Evolutionary conservation across 208 protist genomes (phyloP).

Genomic region (Leishmania turanica): DNA sequence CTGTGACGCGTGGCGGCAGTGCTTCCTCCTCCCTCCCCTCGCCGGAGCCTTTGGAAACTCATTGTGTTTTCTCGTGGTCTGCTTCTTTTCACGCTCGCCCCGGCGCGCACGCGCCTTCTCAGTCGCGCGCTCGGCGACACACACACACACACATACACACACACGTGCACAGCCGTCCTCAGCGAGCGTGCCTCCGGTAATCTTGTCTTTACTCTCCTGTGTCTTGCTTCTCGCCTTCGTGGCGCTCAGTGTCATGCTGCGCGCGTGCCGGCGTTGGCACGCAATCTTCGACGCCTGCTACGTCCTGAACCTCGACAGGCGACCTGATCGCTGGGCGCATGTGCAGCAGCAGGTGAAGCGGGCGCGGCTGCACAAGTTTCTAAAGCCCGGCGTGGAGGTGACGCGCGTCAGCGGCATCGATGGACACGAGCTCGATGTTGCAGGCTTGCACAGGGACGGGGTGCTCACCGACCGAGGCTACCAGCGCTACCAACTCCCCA

Average conservation of each 20-base stretch:
- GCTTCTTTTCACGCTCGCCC: not conserved
- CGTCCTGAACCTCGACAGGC: conserved; percentile 89
- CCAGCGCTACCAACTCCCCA: conserved; percentile 67
- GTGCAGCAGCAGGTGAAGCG: conserved; percentile 62
- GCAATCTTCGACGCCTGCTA: conserved; percentile 91
- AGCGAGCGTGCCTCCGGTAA: not conserved
- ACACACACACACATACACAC: too few relatives aligned
- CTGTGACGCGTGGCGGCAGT: not conserved
- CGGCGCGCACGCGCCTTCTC: not conserved
- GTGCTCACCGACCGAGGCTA: conserved; percentile 79
- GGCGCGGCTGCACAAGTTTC: conserved; percentile 55
- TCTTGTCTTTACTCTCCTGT: not conserved
- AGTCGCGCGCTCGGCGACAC: not conserved
- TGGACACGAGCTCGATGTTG: conserved; percentile 64
- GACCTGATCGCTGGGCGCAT: conserved; percentile 80
- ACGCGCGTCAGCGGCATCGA: conserved; percentile 80
- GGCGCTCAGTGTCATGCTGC: conserved; percentile 38
- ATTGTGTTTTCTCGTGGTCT: not conserved
- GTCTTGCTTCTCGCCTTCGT: not conserved
- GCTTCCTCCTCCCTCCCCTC: not conserved
- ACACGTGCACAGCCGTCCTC: not conserved
- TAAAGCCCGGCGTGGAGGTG: conserved; percentile 46
- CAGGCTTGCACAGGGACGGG: conserved; percentile 41
- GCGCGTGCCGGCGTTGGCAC: conserved; percentile 15
- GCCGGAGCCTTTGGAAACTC: not conserved